Conservation (phyloP, 1,139 yeast species). For the Geotrichum fermentans region DNA sequence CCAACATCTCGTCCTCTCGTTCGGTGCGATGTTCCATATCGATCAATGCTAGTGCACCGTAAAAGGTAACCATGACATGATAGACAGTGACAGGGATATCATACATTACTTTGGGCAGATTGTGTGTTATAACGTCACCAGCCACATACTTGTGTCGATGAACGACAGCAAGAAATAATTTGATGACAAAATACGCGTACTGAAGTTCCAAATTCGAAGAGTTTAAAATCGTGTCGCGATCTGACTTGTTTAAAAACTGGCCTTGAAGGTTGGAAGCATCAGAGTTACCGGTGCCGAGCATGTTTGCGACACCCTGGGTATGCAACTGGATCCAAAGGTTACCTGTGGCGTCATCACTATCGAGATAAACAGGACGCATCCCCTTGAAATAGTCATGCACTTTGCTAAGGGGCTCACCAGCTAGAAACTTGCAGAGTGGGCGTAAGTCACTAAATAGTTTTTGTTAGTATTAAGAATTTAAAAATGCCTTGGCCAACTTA, state of each 20-base stretch:
- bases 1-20: conserved; percentile 24
- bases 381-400: conserved; percentile 29
- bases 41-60: conserved; percentile 32
- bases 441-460: conserved; percentile 28
- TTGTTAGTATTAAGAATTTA: neutral
- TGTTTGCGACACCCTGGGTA: conserved; percentile 28
- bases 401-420: conserved; percentile 32
- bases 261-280: conserved; percentile 31
- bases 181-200: conserved; percentile 30
- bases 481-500: conserved; percentile 18
- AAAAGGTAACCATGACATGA: conserved; percentile 32
- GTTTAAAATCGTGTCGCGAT: conserved; percentile 18
- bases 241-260: conserved; percentile 23
- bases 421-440: conserved; percentile 33
- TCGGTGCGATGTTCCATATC: conserved; percentile 27
- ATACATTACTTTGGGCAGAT: conserved; percentile 28
- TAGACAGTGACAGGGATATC: conserved; percentile 31
- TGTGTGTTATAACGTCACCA: conserved; percentile 28
- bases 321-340: conserved; percentile 34
- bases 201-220: conserved; percentile 23
- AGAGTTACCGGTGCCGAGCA: conserved; percentile 28
- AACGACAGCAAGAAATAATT: conserved; percentile 29
- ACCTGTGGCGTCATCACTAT: conserved; percentile 28
- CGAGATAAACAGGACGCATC: conserved; percentile 28
- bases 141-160: conserved; percentile 30